These are phyloP conservation scores for Fennellomyces sp. DNA, from an alignment of 371 early-diverging fungal species.

Conservation along the genomic window DNA sequence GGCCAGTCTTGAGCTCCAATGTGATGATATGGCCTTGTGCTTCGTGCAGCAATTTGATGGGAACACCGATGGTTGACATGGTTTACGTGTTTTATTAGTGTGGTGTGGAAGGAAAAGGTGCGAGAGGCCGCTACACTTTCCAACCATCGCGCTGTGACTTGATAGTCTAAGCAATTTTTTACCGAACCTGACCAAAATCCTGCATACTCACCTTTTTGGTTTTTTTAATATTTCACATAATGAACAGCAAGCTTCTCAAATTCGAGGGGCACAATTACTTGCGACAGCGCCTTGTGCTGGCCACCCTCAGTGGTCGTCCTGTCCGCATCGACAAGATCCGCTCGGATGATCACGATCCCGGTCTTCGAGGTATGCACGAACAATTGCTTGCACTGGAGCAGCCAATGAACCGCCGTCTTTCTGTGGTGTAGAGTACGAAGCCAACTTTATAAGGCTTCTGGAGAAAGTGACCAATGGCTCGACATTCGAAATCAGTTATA, in stretches of 20 bases:
- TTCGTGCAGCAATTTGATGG: slow-evolving; percentile 97
- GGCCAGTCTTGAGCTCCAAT: slow-evolving; percentile 93
- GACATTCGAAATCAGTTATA: slow-evolving; percentile 88
- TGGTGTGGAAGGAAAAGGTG: no score
- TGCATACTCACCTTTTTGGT: not conserved
- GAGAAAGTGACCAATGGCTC: slow-evolving; percentile 95
- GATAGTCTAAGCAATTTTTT: no score
- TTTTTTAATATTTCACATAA: not conserved
- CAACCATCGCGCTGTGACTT: no score
- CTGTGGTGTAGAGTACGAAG: slow-evolving; percentile 79
- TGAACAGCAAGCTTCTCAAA: slow-evolving; percentile 39
- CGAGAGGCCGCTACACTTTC: no score
- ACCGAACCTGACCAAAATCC: no score
- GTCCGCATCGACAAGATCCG: slow-evolving; percentile 92
- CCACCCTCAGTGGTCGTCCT: slow-evolving; percentile 83
- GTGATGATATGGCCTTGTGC: slow-evolving; percentile 95
- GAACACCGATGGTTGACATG: slow-evolving; percentile 79
- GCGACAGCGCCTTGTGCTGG: slow-evolving; percentile 88
- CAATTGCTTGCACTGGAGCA: not conserved
- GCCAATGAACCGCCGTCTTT: not conserved
- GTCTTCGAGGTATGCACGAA: slow-evolving; percentile 67
- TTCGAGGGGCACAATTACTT: slow-evolving; percentile 83
- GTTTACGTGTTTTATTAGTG: no score
- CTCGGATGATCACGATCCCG: slow-evolving; percentile 84
- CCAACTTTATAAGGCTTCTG: slow-evolving; percentile 82